Evolutionary conservation across 257 asterid genomes (phyloP).

Genomic region (Perilla frutescens): DNA sequence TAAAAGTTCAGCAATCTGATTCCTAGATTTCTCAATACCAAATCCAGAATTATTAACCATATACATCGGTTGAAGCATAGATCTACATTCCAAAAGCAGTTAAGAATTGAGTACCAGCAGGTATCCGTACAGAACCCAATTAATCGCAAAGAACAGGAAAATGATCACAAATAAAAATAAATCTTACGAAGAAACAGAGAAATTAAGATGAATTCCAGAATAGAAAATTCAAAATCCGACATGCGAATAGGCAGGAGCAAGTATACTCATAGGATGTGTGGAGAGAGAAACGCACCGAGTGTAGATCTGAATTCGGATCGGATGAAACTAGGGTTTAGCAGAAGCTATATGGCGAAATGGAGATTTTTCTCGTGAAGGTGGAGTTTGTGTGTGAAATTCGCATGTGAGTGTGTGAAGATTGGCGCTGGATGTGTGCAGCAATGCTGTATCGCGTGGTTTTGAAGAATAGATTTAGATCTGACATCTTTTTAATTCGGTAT

Average conservation of each 20-base stretch:
- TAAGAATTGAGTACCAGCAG: background rate
- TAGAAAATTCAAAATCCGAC: background rate
- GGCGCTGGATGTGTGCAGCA: slow-evolving; percentile 12
- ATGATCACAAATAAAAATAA: background rate
- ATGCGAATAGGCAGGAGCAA: slow-evolving; percentile 16
- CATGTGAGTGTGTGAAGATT: slow-evolving; percentile 30
- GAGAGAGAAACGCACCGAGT: slow-evolving; percentile 29
- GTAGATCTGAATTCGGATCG: slow-evolving; percentile 38
- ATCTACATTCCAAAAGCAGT: slow-evolving; percentile 27
- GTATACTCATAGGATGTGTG: background rate
- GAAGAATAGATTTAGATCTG: slow-evolving; percentile 47
- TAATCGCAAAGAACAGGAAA: slow-evolving; percentile 18
- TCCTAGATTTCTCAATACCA: background rate
- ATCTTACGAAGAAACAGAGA: background rate
- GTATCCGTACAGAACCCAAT: slow-evolving; percentile 11
- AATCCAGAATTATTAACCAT: slow-evolving; percentile 18
- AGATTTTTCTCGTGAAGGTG: background rate
- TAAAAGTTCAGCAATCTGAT: slow-evolving; percentile 17
- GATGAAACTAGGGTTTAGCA: slow-evolving; percentile 17
- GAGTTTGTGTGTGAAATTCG: slow-evolving; percentile 21
- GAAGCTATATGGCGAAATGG: slow-evolving; percentile 26
- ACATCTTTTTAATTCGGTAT: background rate
- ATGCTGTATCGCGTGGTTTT: slow-evolving; percentile 37
- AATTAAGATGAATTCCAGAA: background rate
- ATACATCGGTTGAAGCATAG: slow-evolving; percentile 26